phyloP scores from a whole-genome alignment of 805 yeast genomes.

The Starmerella apicola region DNA sequence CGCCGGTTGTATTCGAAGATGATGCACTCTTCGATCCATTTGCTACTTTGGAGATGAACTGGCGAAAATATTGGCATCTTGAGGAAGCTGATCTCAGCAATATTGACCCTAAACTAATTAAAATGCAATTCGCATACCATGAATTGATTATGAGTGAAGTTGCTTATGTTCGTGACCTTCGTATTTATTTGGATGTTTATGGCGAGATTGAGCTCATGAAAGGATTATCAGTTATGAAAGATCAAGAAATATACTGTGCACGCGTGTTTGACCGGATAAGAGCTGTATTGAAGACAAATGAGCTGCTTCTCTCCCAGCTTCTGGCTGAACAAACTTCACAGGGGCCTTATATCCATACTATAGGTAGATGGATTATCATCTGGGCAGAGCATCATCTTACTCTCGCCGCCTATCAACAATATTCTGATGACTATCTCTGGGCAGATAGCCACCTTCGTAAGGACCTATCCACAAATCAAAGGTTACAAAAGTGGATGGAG shows the following conservation, averaged over 20 bases:
- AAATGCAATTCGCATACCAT: constrained; percentile 61
- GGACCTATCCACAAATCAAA: constrained; percentile 29
- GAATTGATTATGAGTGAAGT: constrained; percentile 65
- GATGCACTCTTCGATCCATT: constrained; percentile 1
- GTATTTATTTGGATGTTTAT: constrained; percentile 47
- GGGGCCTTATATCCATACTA: constrained; percentile 44
- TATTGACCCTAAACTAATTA: constrained; percentile 27
- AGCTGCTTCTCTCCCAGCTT: constrained; percentile 45
- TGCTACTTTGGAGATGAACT: constrained; percentile 19
- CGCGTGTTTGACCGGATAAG: constrained; percentile 47
- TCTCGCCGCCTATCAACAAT: constrained; percentile 39
- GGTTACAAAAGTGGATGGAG: constrained; percentile 46
- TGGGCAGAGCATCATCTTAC: constrained; percentile 48
- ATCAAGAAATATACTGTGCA: constrained; percentile 44
- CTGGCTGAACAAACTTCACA: constrained; percentile 43
- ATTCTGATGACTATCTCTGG: constrained; percentile 36
- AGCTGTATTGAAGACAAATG: constrained; percentile 45
- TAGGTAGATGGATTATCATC: constrained; percentile 41
- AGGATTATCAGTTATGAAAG: constrained; percentile 31
- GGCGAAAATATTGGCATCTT: constrained; percentile 21
- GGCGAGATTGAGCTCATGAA: constrained; percentile 29
- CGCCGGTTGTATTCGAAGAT: too few relatives aligned
- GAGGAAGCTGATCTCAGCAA: constrained; percentile 15
- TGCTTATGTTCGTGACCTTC: constrained; percentile 53
- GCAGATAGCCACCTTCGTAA: constrained; percentile 35